phyloP scores from a whole-genome alignment of 257 asterid species.

The Capsicum rhomboideum region DNA sequence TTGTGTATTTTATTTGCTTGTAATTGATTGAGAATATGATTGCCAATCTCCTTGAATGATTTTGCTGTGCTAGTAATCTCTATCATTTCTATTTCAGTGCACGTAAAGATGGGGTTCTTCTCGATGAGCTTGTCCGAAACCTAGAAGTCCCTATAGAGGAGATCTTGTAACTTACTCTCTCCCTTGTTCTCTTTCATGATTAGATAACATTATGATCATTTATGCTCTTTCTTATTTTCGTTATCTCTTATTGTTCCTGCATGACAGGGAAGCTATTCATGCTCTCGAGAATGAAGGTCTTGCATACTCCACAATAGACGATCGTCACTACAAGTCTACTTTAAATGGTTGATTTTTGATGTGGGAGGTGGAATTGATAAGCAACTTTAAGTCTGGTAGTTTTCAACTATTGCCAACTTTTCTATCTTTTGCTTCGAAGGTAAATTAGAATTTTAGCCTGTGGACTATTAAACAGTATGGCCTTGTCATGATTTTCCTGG shows the following conservation, averaged over 20 bases:
- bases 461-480: too few relatives aligned
- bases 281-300: slow-evolving; percentile 58
- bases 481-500: too few relatives aligned
- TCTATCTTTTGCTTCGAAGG: too few relatives aligned
- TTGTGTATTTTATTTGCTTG: not conserved
- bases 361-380: not conserved
- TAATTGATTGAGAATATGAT: not conserved
- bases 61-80: not conserved
- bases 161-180: slow-evolving; percentile 36
- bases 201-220: not conserved
- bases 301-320: slow-evolving; percentile 65
- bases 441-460: too few relatives aligned
- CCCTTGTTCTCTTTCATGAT: not conserved
- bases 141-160: slow-evolving; percentile 42
- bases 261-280: slow-evolving; percentile 53
- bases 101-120: slow-evolving; percentile 51
- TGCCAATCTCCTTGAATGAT: not conserved
- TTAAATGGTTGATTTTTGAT: slow-evolving; percentile 41
- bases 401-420: too few relatives aligned
- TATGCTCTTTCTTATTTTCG: not conserved
- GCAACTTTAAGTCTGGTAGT: too few relatives aligned
- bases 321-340: slow-evolving; percentile 61
- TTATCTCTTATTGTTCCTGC: not conserved
- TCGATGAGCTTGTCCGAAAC: slow-evolving; percentile 38
- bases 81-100: slow-evolving; percentile 34